These are phyloP conservation scores for Mycena sanguinolenta DNA, from an alignment of 768 basidiomycete species.

Conservation along the genomic window DNA sequence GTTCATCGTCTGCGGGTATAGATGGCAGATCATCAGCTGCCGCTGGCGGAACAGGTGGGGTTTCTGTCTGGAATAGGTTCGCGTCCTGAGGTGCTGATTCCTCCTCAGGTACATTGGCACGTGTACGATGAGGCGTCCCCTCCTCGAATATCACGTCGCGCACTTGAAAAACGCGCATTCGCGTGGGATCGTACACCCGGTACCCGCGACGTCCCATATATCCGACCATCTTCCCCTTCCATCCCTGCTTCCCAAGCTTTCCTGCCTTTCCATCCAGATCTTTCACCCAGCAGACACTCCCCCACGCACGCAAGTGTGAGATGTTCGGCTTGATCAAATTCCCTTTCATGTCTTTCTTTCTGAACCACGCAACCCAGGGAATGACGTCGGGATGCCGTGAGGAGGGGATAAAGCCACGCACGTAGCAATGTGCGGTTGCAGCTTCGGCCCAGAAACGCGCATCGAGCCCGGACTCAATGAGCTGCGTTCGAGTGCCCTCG, in stretches of 20 bases:
- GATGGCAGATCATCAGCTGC: not conserved
- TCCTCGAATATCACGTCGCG: not conserved
- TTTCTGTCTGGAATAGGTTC: not conserved
- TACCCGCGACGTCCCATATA: not conserved
- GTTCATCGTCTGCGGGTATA: not conserved
- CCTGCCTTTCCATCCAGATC: conserved; percentile 10
- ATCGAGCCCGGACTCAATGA: no score
- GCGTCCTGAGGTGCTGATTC: not conserved
- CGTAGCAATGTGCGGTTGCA: conserved; percentile 32
- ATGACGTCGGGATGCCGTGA: no score
- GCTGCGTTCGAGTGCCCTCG: no score
- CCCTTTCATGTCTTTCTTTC: not conserved
- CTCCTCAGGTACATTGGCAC: no score
- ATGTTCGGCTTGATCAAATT: conserved; percentile 9
- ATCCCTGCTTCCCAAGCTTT: conserved; percentile 32
- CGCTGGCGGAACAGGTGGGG: not conserved
- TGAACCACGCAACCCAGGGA: conserved; percentile 22
- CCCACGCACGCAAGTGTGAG: conserved; percentile 3
- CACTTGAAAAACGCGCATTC: not conserved
- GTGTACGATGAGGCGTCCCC: not conserved
- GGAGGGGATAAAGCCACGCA: conserved; percentile 42
- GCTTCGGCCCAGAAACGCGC: conserved; percentile 6
- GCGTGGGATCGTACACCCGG: not conserved
- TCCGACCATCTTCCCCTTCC: conserved; percentile 30
- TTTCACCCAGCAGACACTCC: not conserved